phyloP scores from a whole-genome alignment of 371 early-diverging fungal genomes.

The Mucor saturninus region DNA sequence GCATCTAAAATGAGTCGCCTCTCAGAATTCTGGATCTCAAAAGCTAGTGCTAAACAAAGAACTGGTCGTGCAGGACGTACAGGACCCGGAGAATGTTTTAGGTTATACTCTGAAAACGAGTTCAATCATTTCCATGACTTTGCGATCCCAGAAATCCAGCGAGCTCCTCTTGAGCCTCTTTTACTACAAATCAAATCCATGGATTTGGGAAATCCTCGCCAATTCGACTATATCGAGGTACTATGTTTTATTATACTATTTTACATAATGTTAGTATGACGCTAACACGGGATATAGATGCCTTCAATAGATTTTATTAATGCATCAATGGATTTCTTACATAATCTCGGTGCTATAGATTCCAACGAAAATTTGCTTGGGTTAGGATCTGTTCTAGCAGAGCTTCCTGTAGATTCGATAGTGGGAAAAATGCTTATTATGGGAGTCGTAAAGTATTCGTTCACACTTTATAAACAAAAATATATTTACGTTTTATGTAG shows the following conservation, averaged over 20 bases:
- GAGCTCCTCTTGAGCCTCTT: constrained; percentile 85
- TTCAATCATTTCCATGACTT: constrained; percentile 89
- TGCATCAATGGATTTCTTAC: constrained; percentile 62
- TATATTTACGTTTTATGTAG: constrained; percentile 17
- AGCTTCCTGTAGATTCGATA: constrained; percentile 85
- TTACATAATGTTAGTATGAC: neutral
- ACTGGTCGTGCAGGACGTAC: constrained; percentile 99
- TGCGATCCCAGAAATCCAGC: constrained; percentile 91
- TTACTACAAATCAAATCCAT: constrained; percentile 78
- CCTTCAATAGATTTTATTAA: constrained; percentile 70
- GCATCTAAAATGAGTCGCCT: constrained; percentile 66
- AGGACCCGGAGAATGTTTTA: constrained; percentile 96
- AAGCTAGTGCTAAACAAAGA: constrained; percentile 95
- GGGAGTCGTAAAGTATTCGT: constrained; percentile 42
- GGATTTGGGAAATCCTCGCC: constrained; percentile 55
- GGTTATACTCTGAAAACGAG: constrained; percentile 95
- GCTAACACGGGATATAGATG: constrained; percentile 12
- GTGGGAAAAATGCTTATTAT: constrained; percentile 88
- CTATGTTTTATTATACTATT: constrained; percentile 5
- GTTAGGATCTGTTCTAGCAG: constrained; percentile 82
- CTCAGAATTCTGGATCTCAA: constrained; percentile 88
- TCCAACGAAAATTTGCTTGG: constrained; percentile 70
- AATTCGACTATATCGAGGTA: constrained; percentile 63
- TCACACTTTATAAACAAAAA: neutral
- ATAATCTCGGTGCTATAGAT: constrained; percentile 64